A percentile compares a stretch with the other conserved stretches of the same genome.
These are phyloP conservation scores for Ophiocordyceps polyrhachis-furcata DNA, from an alignment of 2,329 filamentous ascomycete species.

Conservation along the genomic window DNA sequence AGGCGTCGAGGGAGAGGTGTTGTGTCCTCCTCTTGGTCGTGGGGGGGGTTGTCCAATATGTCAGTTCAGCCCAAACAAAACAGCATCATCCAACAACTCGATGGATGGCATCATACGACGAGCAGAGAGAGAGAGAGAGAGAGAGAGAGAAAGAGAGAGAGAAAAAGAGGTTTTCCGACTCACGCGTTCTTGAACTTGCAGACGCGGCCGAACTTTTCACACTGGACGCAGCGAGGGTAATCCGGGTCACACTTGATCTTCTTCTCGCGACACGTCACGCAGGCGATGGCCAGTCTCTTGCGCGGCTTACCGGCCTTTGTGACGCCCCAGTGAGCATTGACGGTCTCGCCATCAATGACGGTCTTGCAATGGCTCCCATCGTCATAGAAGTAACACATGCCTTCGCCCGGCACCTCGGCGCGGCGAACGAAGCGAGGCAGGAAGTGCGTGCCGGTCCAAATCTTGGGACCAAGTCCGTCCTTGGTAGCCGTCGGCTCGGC, in stretches of 20 bases:
- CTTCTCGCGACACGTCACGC: conserved; percentile 83
- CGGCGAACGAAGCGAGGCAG: conserved; percentile 45
- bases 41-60: too few species aligned
- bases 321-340: conserved; percentile 84
- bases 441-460: conserved; percentile 50
- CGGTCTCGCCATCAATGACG: conserved; percentile 65
- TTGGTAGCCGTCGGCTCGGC: conserved; percentile 31
- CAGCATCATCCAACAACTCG: too few species aligned
- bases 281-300: conserved; percentile 82
- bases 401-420: conserved; percentile 56
- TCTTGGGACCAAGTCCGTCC: conserved; percentile 46
- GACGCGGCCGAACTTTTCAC: conserved; percentile 71
- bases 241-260: conserved; percentile 95
- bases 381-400: conserved; percentile 70
- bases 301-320: conserved; percentile 88
- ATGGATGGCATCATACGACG: too few species aligned
- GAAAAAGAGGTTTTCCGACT: conserved; percentile 19
- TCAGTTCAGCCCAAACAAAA: too few species aligned
- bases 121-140: too few species aligned
- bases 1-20: conserved; percentile 33
- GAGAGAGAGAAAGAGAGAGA: too few species aligned
- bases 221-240: conserved; percentile 73
- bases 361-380: conserved; percentile 70
- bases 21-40: conserved; percentile 38
- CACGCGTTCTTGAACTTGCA: conserved; percentile 79